Conservation (phyloP, 1,284 basidiomycete genomes). For the Apiotrichum sp. region DNA sequence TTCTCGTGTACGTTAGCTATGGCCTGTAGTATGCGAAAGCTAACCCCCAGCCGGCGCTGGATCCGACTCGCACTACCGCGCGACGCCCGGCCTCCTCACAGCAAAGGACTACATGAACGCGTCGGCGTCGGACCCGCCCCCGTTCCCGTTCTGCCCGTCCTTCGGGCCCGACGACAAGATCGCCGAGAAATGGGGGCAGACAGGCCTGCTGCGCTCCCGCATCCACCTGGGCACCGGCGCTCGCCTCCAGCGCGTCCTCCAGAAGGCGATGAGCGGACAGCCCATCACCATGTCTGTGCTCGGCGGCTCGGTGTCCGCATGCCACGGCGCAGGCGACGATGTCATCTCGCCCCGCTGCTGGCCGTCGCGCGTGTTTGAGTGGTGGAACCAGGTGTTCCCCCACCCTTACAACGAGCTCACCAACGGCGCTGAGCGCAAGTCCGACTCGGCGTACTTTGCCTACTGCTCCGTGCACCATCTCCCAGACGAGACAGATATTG, state of each 20-base stretch:
- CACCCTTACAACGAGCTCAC: slow-evolving; percentile 90
- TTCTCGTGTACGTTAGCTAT: slow-evolving; percentile 47
- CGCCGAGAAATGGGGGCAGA: slow-evolving; percentile 67
- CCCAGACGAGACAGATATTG: slow-evolving; percentile 82
- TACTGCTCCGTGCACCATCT: slow-evolving; percentile 86
- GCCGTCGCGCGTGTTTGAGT: slow-evolving; percentile 84
- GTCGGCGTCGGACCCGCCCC: slow-evolving; percentile 55
- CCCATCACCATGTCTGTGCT: slow-evolving; percentile 86
- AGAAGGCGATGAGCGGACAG: slow-evolving; percentile 74
- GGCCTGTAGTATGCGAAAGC: not conserved
- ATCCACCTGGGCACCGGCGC: slow-evolving; percentile 74
- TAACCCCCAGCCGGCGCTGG: not conserved
- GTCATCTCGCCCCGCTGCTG: slow-evolving; percentile 78
- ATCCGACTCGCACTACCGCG: slow-evolving; percentile 10
- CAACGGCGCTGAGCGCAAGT: slow-evolving; percentile 86
- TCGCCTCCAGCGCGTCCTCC: slow-evolving; percentile 72
- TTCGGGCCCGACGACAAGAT: slow-evolving; percentile 75
- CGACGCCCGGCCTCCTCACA: slow-evolving; percentile 11
- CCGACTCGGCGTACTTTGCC: slow-evolving; percentile 85
- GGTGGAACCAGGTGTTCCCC: slow-evolving; percentile 92
- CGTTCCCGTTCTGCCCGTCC: slow-evolving; percentile 83
- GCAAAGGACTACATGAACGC: slow-evolving; percentile 48
- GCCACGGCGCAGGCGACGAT: slow-evolving; percentile 87
- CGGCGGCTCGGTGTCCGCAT: slow-evolving; percentile 86
- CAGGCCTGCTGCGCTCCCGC: slow-evolving; percentile 67